These are phyloP conservation scores for Prunus campanulata DNA, from an alignment of 306 rosid species.

Conservation along the genomic window DNA sequence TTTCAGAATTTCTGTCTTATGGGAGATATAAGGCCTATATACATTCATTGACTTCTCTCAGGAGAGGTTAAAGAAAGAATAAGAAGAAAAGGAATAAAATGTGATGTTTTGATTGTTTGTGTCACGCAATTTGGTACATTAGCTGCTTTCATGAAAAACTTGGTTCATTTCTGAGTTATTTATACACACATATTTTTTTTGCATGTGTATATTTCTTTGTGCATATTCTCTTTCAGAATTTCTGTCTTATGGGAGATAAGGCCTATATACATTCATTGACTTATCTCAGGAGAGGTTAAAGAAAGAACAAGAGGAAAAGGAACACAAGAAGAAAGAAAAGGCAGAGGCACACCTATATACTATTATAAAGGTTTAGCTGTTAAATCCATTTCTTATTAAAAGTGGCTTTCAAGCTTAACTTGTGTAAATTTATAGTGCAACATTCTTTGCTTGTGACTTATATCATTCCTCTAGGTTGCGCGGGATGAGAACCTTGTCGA, in stretches of 20 bases:
- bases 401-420: constrained; percentile 7
- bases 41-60: constrained; percentile 22
- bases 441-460: not conserved
- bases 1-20: not conserved
- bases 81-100: constrained; percentile 48
- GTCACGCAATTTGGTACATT: not conserved
- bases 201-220: not conserved
- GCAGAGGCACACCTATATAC: constrained; percentile 89
- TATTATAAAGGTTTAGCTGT: constrained; percentile 63
- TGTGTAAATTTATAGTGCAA: not conserved
- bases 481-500: constrained; percentile 66
- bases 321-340: constrained; percentile 80
- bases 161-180: not conserved
- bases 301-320: constrained; percentile 92
- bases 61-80: constrained; percentile 89
- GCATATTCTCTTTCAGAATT: not conserved
- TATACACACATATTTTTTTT: not conserved
- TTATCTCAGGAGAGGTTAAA: constrained; percentile 74
- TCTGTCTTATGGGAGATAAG: not conserved
- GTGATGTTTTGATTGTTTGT: constrained; percentile 10
- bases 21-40: not conserved
- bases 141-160: not conserved
- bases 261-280: not conserved
- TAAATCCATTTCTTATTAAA: constrained; percentile 16
- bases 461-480: constrained; percentile 59